These are phyloP conservation scores for Ceratobasidium papillatum DNA, from an alignment of 1,284 basidiomycete genomes.

Conservation along the genomic window DNA sequence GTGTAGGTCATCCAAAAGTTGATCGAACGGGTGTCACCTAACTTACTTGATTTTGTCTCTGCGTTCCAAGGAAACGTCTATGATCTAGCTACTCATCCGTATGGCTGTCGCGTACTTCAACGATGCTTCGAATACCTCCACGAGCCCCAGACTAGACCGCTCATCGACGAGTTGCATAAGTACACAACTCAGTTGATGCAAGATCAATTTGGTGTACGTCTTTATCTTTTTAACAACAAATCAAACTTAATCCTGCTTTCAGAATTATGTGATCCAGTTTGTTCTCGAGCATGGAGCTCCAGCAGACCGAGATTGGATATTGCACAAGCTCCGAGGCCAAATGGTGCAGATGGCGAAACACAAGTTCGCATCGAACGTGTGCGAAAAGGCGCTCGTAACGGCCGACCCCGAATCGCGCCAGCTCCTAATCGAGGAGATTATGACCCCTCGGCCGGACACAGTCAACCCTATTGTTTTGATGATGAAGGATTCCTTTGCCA, in stretches of 20 bases:
- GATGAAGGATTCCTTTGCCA: slow-evolving; percentile 93
- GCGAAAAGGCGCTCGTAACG: slow-evolving; percentile 87
- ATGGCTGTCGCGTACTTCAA: slow-evolving; percentile 95
- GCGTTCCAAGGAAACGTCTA: slow-evolving; percentile 86
- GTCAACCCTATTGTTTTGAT: slow-evolving; percentile 73
- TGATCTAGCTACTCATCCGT: slow-evolving; percentile 87
- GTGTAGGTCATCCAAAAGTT: slow-evolving; percentile 82
- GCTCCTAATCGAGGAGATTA: slow-evolving; percentile 81
- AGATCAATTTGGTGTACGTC: slow-evolving; percentile 85
- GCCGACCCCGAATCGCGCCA: slow-evolving; percentile 70
- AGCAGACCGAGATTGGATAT: slow-evolving; percentile 74
- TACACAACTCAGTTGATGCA: slow-evolving; percentile 78
- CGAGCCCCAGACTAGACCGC: slow-evolving; percentile 69
- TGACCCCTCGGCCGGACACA: slow-evolving; percentile 69
- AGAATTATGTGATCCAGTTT: slow-evolving; percentile 97
- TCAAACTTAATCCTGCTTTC: slow-evolving; percentile 40
- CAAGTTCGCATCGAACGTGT: slow-evolving; percentile 97
- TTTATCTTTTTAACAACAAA: slow-evolving; percentile 39
- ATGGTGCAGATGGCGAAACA: slow-evolving; percentile 84
- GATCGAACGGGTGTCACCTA: slow-evolving; percentile 80
- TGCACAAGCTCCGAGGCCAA: slow-evolving; percentile 78
- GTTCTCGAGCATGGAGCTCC: slow-evolving; percentile 82
- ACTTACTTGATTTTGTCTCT: slow-evolving; percentile 78
- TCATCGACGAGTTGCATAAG: slow-evolving; percentile 87
- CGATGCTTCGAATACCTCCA: slow-evolving; percentile 89